phyloP scores from a whole-genome alignment of 148 eudicot species.

The Nyssa sinensis region DNA sequence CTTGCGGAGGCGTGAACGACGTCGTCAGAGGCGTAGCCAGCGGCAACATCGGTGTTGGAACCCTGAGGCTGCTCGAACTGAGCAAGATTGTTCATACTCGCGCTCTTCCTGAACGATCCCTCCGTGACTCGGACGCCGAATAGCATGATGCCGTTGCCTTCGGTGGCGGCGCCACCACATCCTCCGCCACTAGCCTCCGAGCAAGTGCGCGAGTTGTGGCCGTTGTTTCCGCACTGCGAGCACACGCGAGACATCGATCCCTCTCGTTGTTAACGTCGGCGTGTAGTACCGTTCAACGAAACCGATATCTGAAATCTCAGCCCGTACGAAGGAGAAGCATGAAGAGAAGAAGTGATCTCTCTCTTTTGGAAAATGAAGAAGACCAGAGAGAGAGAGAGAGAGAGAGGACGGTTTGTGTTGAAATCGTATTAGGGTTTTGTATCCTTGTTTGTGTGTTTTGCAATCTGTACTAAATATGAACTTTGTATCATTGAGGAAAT shows the following conservation, averaged over 20 bases:
- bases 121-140: not conserved
- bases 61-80: constrained; percentile 56
- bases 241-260: constrained; percentile 14
- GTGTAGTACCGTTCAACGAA: not conserved
- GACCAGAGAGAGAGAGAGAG: too few species aligned
- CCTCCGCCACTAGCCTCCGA: constrained; percentile 16
- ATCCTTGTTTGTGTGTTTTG: not conserved
- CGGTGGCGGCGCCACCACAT: not conserved
- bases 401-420: not conserved
- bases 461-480: not conserved
- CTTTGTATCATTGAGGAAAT: not conserved
- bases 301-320: not conserved
- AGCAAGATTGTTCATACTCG: constrained; percentile 70
- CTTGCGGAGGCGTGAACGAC: constrained; percentile 62
- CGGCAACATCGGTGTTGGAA: constrained; percentile 29
- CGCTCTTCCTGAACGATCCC: constrained; percentile 57
- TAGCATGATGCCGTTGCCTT: constrained; percentile 23
- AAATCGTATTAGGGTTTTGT: not conserved
- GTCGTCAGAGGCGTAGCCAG: constrained; percentile 81
- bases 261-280: not conserved
- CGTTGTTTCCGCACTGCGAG: constrained; percentile 24
- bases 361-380: not conserved
- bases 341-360: not conserved
- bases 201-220: constrained; percentile 26
- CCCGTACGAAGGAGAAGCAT: too few species aligned